Evolutionary conservation across 495 filamentous ascomycete genomes (phyloP), one percentile per base, ranked within the genome.

Genomic region (Neurospora sp.): DNA sequence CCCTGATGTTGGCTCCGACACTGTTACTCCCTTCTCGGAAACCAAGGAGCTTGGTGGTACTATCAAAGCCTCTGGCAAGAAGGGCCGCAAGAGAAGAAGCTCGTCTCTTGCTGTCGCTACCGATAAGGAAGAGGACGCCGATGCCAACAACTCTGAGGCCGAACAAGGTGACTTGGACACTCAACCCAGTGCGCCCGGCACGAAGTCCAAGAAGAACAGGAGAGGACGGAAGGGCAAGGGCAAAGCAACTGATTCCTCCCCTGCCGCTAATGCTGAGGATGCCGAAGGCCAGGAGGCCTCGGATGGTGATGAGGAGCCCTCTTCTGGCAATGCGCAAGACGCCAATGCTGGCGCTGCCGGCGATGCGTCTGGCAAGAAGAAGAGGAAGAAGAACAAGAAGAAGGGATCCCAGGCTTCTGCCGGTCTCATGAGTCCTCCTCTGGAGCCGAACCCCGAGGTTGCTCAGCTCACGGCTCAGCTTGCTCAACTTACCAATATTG

Each of bases 131-230:
- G 70, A 38, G 37, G 39, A 39, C 7, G 12, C 48, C 27, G 20
- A 35, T 61, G 74, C 14, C 40, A 42, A 6, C 31, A 37, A 41
- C 10, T 27, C n/a, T 2, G 75, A 73, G 39, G 68, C 70, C n/a
- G 71, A 61, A 71, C 39, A n/a, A 44, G 70, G 71, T 59, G 71
- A 42, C 44, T 8, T 18, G 35, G 42, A 46, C 39, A 38, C 75
- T 2, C 27, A 61, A 2, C 39, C 71, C 12, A 65, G 53, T 9
- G 53, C 27, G 12, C 27, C 53, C 4, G 7, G 68, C 14, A 77
- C 78, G 72, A 77, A 80, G 61, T 71, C 73, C 72, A 83, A 80
- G 74, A 82, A 78, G 69, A 75, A 71, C 53, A 81, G 77, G 71
- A 83, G 79, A 73, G 74, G 75, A 68, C 77, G 76, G 69, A 80